A percentile compares a stretch with the other conserved stretches of the same genome.
These are phyloP conservation scores for Delonix regia DNA, from an alignment of 306 rosid species.

Conservation along the genomic window DNA sequence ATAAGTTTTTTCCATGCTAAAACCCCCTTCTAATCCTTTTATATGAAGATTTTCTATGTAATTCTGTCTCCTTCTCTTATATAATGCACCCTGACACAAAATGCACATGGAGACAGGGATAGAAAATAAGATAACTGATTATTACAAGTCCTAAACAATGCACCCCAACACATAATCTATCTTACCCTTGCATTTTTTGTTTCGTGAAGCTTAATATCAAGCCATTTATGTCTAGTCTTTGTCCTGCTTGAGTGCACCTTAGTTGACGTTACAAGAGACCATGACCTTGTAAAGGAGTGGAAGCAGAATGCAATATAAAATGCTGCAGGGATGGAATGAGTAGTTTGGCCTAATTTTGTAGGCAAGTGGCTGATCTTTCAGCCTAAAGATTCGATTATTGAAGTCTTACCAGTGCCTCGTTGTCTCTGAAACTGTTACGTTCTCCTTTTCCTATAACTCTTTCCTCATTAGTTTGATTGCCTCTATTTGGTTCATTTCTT, in stretches of 20 bases:
- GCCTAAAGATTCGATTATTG: not conserved
- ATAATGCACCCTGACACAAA: not conserved
- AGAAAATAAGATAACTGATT: not conserved
- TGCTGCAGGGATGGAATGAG: not conserved
- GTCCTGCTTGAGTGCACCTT: not conserved
- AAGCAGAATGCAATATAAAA: not conserved
- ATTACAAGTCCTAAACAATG: not conserved
- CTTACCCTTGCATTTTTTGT: not conserved
- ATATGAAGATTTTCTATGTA: not conserved
- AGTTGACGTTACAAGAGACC: not conserved
- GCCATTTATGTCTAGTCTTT: not conserved
- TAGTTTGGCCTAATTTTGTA: not conserved
- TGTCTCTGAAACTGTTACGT: not conserved
- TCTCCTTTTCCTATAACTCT: not conserved
- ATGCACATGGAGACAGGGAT: not conserved
- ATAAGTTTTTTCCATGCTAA: too few relatives aligned
- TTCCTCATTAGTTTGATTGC: constrained; percentile 6
- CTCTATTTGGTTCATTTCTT: not conserved
- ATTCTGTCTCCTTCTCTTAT: not conserved
- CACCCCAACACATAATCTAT: not conserved
- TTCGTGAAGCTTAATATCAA: not conserved
- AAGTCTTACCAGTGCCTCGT: not conserved
- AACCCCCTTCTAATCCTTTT: not conserved
- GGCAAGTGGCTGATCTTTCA: not conserved
- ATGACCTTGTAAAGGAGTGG: not conserved